Evolutionary conservation across 768 basidiomycete species (phyloP).

Genomic region (Sistotremastrum niveocremeum): DNA sequence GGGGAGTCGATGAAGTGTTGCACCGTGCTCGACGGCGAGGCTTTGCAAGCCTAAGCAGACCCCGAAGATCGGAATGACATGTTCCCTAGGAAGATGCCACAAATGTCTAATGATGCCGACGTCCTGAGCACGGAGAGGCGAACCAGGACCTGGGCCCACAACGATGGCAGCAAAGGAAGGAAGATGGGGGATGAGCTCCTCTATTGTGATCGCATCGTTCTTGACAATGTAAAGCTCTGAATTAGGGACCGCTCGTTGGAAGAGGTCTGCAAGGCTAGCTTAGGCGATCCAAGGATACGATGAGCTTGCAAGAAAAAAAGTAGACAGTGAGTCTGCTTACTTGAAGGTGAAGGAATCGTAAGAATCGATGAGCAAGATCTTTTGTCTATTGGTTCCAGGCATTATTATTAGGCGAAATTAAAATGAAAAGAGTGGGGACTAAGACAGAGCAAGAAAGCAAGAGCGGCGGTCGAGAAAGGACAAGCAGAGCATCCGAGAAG

Average conservation of each 20-base stretch:
- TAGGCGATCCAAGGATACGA: background rate
- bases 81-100: constrained; percentile 44
- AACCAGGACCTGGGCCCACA: constrained; percentile 73
- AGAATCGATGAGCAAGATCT: constrained; percentile 61
- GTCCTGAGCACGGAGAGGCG: constrained; percentile 46
- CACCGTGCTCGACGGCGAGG: constrained; percentile 52
- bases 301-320: background rate
- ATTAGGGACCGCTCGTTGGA: constrained; percentile 45
- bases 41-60: constrained; percentile 79
- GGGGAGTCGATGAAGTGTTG: constrained; percentile 38
- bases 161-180: constrained; percentile 53
- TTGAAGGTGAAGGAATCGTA: constrained; percentile 87
- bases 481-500: too few relatives aligned
- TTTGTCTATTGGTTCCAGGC: background rate
- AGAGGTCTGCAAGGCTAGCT: constrained; percentile 57
- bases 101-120: constrained; percentile 57
- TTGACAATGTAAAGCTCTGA: constrained; percentile 56
- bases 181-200: constrained; percentile 39
- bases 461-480: too few relatives aligned
- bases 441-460: too few relatives aligned
- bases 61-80: constrained; percentile 61
- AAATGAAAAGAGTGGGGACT: too few relatives aligned
- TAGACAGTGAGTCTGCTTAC: constrained; percentile 27
- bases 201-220: constrained; percentile 46
- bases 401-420: too few relatives aligned